Percentiles rank a stretch among this genome's conserved stretches.
These are phyloP conservation scores for Coemansia guatemalensis DNA, from an alignment of 192 early-diverging fungal genomes.

Conservation along the genomic window DNA sequence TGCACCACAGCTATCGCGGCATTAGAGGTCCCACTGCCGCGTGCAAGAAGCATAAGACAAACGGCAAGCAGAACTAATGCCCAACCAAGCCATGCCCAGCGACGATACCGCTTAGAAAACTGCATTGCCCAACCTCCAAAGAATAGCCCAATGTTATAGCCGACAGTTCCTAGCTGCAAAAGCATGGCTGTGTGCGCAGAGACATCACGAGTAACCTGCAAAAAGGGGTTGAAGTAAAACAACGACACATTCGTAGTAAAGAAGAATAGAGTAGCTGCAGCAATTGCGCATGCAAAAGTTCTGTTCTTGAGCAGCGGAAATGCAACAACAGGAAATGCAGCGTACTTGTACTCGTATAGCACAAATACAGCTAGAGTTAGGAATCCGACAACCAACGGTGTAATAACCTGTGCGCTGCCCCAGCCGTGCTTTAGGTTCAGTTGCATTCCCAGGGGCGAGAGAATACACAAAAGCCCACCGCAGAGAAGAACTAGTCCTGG, in stretches of 20 bases:
- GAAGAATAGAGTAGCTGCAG: constrained; percentile 42
- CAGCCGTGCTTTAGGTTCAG: constrained; percentile 54
- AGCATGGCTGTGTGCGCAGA: constrained; percentile 46
- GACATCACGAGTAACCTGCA: constrained; percentile 42
- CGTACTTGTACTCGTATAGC: constrained; percentile 58
- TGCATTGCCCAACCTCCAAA: constrained; percentile 53
- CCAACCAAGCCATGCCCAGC: constrained; percentile 51
- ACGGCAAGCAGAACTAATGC: constrained; percentile 37
- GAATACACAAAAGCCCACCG: constrained; percentile 34
- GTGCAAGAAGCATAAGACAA: constrained; percentile 44
- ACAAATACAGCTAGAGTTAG: constrained; percentile 35
- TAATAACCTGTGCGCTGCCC: constrained; percentile 55
- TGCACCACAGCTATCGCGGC: constrained; percentile 47
- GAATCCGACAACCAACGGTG: constrained; percentile 44
- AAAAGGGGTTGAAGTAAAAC: constrained; percentile 43
- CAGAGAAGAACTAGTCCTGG: constrained; percentile 35
- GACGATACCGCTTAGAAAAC: constrained; percentile 35
- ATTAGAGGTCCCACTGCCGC: constrained; percentile 23
- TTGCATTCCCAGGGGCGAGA: constrained; percentile 48
- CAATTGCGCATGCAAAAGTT: constrained; percentile 41
- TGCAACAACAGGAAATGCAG: constrained; percentile 63
- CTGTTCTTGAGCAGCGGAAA: constrained; percentile 39
- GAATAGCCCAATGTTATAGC: constrained; percentile 44
- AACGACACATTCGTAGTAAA: constrained; percentile 48
- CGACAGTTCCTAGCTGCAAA: constrained; percentile 37